These are phyloP conservation scores for Leishmania amazonensis DNA, from an alignment of 208 protist genomes.

Conservation along the genomic window DNA sequence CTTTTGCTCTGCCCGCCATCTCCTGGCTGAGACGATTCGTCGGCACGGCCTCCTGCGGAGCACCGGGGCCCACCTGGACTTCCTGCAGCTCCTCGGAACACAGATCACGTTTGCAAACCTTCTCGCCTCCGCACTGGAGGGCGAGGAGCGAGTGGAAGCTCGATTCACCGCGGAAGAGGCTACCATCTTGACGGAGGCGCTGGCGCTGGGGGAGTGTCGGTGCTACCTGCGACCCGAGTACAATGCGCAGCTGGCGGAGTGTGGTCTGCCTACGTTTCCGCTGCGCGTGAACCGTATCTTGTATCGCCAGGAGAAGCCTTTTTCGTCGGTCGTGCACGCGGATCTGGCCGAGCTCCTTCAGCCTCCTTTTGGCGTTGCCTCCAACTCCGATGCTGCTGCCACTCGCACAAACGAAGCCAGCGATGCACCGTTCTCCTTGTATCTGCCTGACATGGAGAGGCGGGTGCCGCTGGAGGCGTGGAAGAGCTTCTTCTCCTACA, in stretches of 20 bases:
- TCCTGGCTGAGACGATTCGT: conserved; percentile 56
- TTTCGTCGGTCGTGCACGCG: conserved; percentile 63
- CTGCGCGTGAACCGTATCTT: conserved; percentile 48
- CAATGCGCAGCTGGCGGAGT: conserved; percentile 36
- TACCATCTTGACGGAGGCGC: conserved; percentile 56
- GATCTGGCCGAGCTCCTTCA: conserved; percentile 40
- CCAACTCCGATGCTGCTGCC: background rate
- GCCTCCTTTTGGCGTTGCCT: background rate
- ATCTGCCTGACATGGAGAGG: conserved; percentile 7
- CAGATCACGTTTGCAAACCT: conserved; percentile 75
- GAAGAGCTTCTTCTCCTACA: conserved; percentile 53
- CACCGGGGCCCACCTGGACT: conserved; percentile 36
- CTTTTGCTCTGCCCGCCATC: conserved; percentile 46
- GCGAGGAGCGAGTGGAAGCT: conserved; percentile 74
- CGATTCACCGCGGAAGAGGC: conserved; percentile 59
- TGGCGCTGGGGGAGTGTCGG: conserved; percentile 81
- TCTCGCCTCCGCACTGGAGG: conserved; percentile 55
- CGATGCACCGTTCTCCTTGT: conserved; percentile 24
- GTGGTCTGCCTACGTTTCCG: conserved; percentile 35
- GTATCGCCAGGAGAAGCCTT: conserved; percentile 50
- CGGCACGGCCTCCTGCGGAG: conserved; percentile 54
- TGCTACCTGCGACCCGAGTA: conserved; percentile 45
- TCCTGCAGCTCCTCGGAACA: conserved; percentile 64
- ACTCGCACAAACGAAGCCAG: background rate
- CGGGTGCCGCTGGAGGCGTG: conserved; percentile 18